Base-by-base conservation (phyloP, 331 rosid species). In the Stylosanthes scabra region DNA sequence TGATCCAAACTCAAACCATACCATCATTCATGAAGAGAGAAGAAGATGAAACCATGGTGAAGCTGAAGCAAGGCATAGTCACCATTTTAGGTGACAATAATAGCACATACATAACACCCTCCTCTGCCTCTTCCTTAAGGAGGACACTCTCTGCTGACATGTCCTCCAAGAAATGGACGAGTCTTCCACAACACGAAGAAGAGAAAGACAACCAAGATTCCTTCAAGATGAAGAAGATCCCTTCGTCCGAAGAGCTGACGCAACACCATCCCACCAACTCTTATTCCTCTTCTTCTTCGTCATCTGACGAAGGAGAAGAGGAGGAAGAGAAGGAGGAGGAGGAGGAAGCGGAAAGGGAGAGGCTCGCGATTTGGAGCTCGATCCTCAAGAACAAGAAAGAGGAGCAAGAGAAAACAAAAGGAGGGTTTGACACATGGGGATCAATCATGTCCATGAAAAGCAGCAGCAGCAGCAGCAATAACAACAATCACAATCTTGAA, bases 71-170 rank as follows among this genome's bases (percentile, higher is more conserved):
- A 52, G 97, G 99, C 29, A 88, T 86, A 45, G 90, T 86, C 58
- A 74, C 96, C 73, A 83, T 91, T 75, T 87, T 94, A 31, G 77
- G 85, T 31, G 88, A 88, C 34, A 20, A 20, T 20, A 20, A 20
- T 20, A 20, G 25, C 25, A 81, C 59, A 25, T 63, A 15, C 31
- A 72, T 69, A 63, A 71, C 70, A 3, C 2, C 73, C 9, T 65
- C 79, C 6, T 34, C 90, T 14, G 39, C 83, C 2, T 62, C 93
- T 74, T 85, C 98, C 27, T 72, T 94, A 1, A 68, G 97, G 25
- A 76, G 97, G 49, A 86, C 97, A 69, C 87, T 90, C 14, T 94
- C 99, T 0, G 97, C 97, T 10, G 96, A 94, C 86, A 90, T 94
- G 97, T 94, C 97, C 6, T 90, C 97, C 10, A 80, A 83, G 82